phyloP scores from a whole-genome alignment of 805 yeast species.

The Candida pseudoglaebosa region DNA sequence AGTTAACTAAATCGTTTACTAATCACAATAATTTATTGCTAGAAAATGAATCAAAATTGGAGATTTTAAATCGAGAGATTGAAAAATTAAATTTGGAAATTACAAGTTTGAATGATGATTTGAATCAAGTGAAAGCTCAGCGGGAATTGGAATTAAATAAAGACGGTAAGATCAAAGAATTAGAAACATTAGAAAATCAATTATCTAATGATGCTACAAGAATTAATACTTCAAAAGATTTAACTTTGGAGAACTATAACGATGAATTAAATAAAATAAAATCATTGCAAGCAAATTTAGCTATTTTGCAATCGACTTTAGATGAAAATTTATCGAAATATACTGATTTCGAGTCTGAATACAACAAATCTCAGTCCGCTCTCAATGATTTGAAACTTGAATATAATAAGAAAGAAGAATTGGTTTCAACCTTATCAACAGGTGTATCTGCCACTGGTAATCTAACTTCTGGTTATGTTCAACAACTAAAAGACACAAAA shows the following conservation, averaged over 20 bases:
- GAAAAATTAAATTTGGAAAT: constrained; percentile 54
- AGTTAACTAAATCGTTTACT: constrained; percentile 36
- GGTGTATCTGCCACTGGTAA: constrained; percentile 85
- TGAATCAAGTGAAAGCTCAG: constrained; percentile 47
- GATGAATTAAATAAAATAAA: constrained; percentile 47
- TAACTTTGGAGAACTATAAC: constrained; percentile 50
- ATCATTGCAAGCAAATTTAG: constrained; percentile 28
- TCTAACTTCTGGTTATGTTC: constrained; percentile 70
- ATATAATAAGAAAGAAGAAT: constrained; percentile 64
- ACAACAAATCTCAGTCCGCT: constrained; percentile 38
- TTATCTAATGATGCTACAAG: constrained; percentile 65
- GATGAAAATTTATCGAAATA: constrained; percentile 35
- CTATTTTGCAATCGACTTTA: constrained; percentile 28
- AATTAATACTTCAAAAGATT: constrained; percentile 56
- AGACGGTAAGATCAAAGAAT: constrained; percentile 55
- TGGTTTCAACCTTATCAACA: constrained; percentile 75
- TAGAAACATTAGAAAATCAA: constrained; percentile 55
- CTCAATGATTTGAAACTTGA: constrained; percentile 45
- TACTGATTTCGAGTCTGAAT: constrained; percentile 41
- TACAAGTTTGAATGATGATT: constrained; percentile 53
- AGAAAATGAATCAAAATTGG: constrained; percentile 38
- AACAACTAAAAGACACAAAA: constrained; percentile 65
- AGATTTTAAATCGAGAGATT: constrained; percentile 40
- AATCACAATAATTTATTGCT: constrained; percentile 42
- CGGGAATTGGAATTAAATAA: constrained; percentile 57